Conservation (phyloP, 768 basidiomycete species). For the Lanmaoa rubissima region DNA sequence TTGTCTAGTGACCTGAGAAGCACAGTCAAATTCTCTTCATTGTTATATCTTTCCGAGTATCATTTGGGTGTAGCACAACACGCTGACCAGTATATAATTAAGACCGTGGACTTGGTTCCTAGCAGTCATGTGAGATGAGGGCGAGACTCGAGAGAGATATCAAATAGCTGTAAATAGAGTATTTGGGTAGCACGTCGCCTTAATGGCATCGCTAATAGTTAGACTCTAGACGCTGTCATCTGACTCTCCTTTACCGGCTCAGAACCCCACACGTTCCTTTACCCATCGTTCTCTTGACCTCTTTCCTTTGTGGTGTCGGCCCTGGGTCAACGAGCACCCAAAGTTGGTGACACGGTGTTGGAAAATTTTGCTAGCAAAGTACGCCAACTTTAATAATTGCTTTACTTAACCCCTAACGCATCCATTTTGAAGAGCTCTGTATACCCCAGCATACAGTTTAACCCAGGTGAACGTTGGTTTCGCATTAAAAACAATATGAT, state of each 20-base stretch:
- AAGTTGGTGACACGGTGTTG: not conserved
- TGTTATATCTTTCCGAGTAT: not conserved
- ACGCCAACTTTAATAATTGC: not conserved
- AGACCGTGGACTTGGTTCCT: too few relatives aligned
- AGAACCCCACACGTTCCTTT: constrained; percentile 8
- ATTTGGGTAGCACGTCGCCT: too few relatives aligned
- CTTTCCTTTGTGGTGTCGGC: not conserved
- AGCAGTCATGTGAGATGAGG: too few relatives aligned
- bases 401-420: not conserved
- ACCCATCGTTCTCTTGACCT: not conserved
- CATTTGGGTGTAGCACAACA: too few relatives aligned
- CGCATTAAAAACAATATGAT: not conserved
- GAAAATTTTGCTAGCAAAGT: not conserved
- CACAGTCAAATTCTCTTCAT: not conserved
- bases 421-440: not conserved
- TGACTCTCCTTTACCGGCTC: not conserved
- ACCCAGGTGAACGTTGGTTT: constrained; percentile 15
- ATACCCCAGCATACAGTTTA: not conserved
- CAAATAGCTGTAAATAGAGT: too few relatives aligned
- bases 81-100: too few relatives aligned
- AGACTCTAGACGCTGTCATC: not conserved
- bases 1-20: not conserved
- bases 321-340: not conserved
- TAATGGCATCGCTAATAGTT: too few relatives aligned
- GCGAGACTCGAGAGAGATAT: too few relatives aligned